Evolutionary conservation across 495 filamentous ascomycete species (phyloP).

Genomic region (Penicillium coffeae): DNA sequence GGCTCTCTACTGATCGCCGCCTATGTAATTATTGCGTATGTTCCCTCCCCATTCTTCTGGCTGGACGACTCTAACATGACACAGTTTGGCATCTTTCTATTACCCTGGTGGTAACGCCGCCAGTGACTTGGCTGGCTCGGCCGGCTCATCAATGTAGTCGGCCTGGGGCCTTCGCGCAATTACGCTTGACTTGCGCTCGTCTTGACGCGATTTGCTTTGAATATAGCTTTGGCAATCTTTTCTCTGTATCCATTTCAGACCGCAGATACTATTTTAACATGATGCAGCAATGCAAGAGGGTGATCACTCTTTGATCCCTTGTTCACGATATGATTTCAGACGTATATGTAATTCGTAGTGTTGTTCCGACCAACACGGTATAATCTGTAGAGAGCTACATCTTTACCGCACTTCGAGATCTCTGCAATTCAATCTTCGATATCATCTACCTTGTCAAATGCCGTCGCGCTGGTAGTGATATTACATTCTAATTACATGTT

Average conservation of each 20-base stretch:
- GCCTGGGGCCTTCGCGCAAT: neutral
- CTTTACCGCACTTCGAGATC: no score
- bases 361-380: no score
- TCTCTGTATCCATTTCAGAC: constrained; percentile 3
- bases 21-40: constrained; percentile 58
- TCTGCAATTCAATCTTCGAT: no score
- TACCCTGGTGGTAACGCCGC: constrained; percentile 26
- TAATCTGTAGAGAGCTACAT: neutral
- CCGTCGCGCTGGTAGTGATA: no score
- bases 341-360: no score
- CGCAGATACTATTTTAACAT: constrained; percentile 1
- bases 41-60: neutral
- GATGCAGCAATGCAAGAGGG: neutral
- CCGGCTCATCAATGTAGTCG: neutral
- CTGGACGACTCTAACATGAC: constrained; percentile 1
- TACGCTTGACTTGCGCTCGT: neutral
- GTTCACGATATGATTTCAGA: no score
- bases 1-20: constrained; percentile 76
- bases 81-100: constrained; percentile 36
- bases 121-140: constrained; percentile 25
- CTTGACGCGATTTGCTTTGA: neutral
- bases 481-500: no score
- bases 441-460: no score
- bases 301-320: neutral
- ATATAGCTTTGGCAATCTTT: neutral